Evolutionary conservation across 2,329 filamentous ascomycete genomes (phyloP), one percentile per base, ranked within the genome.

Genomic region (Fusarium chlamydosporum): DNA sequence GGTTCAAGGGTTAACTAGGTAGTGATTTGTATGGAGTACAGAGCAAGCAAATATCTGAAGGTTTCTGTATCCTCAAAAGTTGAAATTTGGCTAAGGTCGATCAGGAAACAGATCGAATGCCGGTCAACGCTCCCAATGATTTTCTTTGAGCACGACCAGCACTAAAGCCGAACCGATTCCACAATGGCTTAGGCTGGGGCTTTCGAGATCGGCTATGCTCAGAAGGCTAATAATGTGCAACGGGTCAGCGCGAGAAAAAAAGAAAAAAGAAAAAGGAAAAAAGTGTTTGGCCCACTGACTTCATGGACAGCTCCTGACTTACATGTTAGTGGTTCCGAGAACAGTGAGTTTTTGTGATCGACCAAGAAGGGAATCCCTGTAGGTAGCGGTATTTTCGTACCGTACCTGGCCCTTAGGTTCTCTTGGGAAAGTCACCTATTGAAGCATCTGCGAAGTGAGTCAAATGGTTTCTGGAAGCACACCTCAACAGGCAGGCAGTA

Each of bases 381-480:
- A 61, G 51, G 33, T 37, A 57, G 67, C 67, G 60, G 67, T 53
- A 64, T 67, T 68, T 62, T 71, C 63, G 62, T 68, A 71, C 68
- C 62, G 62, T 56, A 35, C 42, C 53, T 50, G 46, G 31, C 12
- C 31, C 15, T 35, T n/a, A n/a, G n/a, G n/a, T 48, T 20, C 10
- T 26, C 20, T 48, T n/a, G 31, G 20, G 31, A 26, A 48, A 26
- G n/a, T n/a, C 16, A 23, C 23, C 23, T 23, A 38, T 26, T 27
- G 33, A 35, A 50, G 33, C n/a, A 8, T 38, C 40, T 56, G 46
- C 56, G 35, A 43, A 54, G 54, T 59, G 53, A 59, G 52, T 54
- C 40, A 53, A 60, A 61, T 51, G 41, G 70, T 67, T 74, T 74
- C 70, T 74, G 72, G 72, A 74, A 74, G 70, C 63, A 74, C 72